Evolutionary conservation across 2,329 filamentous ascomycete species (phyloP).

Genomic region (Arthrinium phaeospermum): DNA sequence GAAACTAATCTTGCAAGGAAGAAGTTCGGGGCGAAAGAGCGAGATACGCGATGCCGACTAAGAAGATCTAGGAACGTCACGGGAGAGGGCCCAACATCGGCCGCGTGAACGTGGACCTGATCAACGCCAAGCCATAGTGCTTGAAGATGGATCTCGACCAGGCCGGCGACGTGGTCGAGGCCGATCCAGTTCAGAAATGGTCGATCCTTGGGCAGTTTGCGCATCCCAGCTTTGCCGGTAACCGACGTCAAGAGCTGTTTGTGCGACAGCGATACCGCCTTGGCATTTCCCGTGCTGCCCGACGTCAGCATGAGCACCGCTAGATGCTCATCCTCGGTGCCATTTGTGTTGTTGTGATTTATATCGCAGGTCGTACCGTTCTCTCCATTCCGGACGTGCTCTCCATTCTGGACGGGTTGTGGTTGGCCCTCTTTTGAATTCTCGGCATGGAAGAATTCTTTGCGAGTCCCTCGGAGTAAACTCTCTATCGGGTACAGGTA

Average conservation of each 20-base stretch:
- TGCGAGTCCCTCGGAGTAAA: too few relatives aligned
- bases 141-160: constrained; percentile 53
- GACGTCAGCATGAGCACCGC: constrained; percentile 51
- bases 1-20: background rate
- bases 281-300: constrained; percentile 49
- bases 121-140: constrained; percentile 42
- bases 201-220: constrained; percentile 34
- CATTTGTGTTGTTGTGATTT: too few relatives aligned
- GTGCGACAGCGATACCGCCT: constrained; percentile 47
- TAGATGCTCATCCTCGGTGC: too few relatives aligned
- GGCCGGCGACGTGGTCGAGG: constrained; percentile 52
- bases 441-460: too few relatives aligned
- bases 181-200: constrained; percentile 48
- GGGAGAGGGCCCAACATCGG: constrained; percentile 42
- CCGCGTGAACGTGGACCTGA: constrained; percentile 46
- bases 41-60: constrained; percentile 41
- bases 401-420: too few relatives aligned
- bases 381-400: too few relatives aligned
- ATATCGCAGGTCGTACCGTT: too few relatives aligned
- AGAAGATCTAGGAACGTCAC: constrained; percentile 42
- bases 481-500: too few relatives aligned
- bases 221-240: constrained; percentile 38
- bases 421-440: too few relatives aligned
- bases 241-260: constrained; percentile 43
- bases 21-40: constrained; percentile 42